Percentiles rank a stretch among this genome's conserved stretches.
These are phyloP conservation scores for Trametes gibbosa DNA, from an alignment of 768 basidiomycete species.

Conservation along the genomic window DNA sequence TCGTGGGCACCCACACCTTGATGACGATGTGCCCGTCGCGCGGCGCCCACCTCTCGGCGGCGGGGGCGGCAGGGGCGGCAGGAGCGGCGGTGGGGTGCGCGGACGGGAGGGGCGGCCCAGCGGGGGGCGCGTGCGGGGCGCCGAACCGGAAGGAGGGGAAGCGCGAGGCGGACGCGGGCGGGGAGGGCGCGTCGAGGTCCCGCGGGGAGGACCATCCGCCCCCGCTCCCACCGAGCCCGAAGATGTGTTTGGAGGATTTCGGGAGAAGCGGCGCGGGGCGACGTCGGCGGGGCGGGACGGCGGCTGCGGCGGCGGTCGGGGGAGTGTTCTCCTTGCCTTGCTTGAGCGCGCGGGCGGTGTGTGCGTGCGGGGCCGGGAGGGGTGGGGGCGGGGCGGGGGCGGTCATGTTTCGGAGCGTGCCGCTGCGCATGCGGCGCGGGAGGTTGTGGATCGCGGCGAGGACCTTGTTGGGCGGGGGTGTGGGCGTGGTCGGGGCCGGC, in stretches of 20 bases:
- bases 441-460: conserved; percentile 25
- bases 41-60: conserved; percentile 29
- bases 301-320: neutral
- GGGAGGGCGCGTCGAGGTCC: conserved; percentile 8
- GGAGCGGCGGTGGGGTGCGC: no score
- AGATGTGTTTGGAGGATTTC: conserved; percentile 4
- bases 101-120: no score
- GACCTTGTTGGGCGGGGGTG: conserved; percentile 14
- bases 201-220: conserved; percentile 5
- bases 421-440: conserved; percentile 20
- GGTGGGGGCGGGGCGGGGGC: neutral
- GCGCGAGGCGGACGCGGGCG: neutral
- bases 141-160: no score
- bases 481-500: neutral
- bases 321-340: conserved; percentile 22
- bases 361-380: neutral
- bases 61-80: neutral
- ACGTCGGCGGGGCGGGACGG: neutral
- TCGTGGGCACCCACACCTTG: conserved; percentile 40
- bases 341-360: neutral
- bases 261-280: conserved; percentile 17
- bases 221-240: neutral
- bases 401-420: conserved; percentile 2
- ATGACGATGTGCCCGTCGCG: conserved; percentile 35
- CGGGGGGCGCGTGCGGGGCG: no score